A percentile compares a stretch with the other conserved stretches of the same genome.
These are phyloP conservation scores for Cladosporium sp. DNA, from an alignment of 2,329 filamentous ascomycete species.

Conservation along the genomic window DNA sequence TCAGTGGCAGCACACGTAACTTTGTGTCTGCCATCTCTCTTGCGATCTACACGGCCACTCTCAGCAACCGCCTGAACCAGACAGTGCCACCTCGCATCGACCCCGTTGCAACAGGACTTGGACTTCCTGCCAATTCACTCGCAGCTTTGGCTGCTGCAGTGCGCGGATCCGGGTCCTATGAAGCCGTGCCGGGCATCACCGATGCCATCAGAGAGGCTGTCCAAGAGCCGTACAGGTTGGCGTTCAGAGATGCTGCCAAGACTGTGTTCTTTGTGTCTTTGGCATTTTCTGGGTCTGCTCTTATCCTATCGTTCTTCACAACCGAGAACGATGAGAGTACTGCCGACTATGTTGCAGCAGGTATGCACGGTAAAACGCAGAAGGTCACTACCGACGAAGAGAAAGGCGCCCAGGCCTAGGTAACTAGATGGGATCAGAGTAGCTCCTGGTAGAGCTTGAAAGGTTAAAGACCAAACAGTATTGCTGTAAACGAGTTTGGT, in stretches of 20 bases:
- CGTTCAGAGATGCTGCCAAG: slow-evolving; percentile 24
- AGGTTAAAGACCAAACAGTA: neutral
- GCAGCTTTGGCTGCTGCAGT: slow-evolving; percentile 21
- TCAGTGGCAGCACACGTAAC: slow-evolving; percentile 27
- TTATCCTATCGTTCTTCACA: slow-evolving; percentile 30
- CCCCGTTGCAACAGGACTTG: slow-evolving; percentile 23
- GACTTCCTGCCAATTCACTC: slow-evolving; percentile 24
- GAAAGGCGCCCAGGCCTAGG: neutral
- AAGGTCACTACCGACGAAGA: slow-evolving; percentile 19
- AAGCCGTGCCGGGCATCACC: slow-evolving; percentile 25
- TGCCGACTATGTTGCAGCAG: slow-evolving; percentile 29
- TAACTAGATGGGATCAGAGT: neutral
- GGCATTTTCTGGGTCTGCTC: slow-evolving; percentile 27
- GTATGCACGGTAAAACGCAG: slow-evolving; percentile 24
- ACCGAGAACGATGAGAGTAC: slow-evolving; percentile 29
- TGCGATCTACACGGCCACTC: slow-evolving; percentile 27
- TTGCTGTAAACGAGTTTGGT: neutral
- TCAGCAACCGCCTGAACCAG: slow-evolving; percentile 26
- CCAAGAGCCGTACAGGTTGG: slow-evolving; percentile 27
- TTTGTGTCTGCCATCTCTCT: slow-evolving; percentile 28
- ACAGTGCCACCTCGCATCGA: slow-evolving; percentile 25
- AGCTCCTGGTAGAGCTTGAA: neutral
- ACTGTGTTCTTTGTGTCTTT: slow-evolving; percentile 29
- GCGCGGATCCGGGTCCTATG: slow-evolving; percentile 23
- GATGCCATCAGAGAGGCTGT: slow-evolving; percentile 26